phyloP scores from a whole-genome alignment of 768 basidiomycete genomes.

The Boletus insuetus region DNA sequence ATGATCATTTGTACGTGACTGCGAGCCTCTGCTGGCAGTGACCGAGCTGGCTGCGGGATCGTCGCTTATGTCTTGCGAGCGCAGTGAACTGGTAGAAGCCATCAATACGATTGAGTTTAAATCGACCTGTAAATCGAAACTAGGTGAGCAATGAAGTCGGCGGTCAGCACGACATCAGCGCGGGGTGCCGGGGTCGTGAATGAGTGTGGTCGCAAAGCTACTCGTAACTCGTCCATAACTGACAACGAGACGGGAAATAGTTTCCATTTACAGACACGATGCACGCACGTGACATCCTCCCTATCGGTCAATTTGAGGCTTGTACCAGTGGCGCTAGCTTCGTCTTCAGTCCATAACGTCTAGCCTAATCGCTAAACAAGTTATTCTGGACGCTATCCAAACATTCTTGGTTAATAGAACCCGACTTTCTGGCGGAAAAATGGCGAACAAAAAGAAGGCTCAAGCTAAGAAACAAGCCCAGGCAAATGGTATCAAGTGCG shows the following conservation, averaged over 20 bases:
- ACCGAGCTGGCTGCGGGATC: slow-evolving; percentile 6
- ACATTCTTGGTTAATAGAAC: neutral
- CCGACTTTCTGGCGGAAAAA: slow-evolving; percentile 8
- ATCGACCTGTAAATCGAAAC: neutral
- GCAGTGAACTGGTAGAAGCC: slow-evolving; percentile 8
- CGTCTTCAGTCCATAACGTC: neutral
- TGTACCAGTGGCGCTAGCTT: too few relatives aligned
- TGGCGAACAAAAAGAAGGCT: slow-evolving; percentile 33
- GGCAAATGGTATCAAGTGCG: slow-evolving; percentile 27
- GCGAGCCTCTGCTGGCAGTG: slow-evolving; percentile 6
- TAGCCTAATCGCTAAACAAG: neutral
- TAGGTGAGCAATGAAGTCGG: neutral
- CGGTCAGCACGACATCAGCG: neutral
- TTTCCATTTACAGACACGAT: slow-evolving; percentile 2
- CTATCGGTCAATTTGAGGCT: neutral
- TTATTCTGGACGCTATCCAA: slow-evolving; percentile 11
- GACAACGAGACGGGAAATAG: slow-evolving; percentile 4
- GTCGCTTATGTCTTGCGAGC: slow-evolving; percentile 7
- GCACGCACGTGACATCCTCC: slow-evolving; percentile 10
- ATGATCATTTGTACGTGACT: slow-evolving; percentile 14
- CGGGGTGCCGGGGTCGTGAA: slow-evolving; percentile 9
- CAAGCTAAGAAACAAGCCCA: slow-evolving; percentile 29
- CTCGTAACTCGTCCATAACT: neutral
- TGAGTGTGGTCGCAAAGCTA: neutral
- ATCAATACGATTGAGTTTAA: neutral